Conservation (phyloP, 75 land plant genomes). For the Pinus albicaulis region DNA sequence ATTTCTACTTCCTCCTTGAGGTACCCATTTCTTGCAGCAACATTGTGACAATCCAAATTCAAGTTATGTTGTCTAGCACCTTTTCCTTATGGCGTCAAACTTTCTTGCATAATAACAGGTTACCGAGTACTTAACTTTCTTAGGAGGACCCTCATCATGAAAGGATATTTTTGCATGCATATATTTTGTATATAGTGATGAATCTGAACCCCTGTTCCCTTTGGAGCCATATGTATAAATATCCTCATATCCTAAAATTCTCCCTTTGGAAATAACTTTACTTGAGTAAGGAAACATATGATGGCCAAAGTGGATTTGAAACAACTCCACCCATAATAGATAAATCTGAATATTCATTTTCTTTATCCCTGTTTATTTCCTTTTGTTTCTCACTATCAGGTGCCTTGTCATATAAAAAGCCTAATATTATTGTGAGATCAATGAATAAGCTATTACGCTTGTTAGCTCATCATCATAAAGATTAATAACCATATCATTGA, state of each 20-base stretch:
- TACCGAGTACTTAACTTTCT: conserved; percentile 69
- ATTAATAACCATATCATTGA: conserved; percentile 52
- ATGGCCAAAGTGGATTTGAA: conserved; percentile 22
- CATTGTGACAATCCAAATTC: conserved; percentile 80
- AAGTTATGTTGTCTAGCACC: conserved; percentile 72
- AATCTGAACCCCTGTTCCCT: conserved; percentile 14
- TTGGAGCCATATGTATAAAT: conserved; percentile 2
- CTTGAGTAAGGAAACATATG: conserved; percentile 26
- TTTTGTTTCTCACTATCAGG: conserved; percentile 20
- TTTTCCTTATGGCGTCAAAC: conserved; percentile 74
- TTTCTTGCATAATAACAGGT: conserved; percentile 86
- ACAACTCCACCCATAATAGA: background rate
- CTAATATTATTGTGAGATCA: conserved; percentile 57
- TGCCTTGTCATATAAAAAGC: conserved; percentile 28
- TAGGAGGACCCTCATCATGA: conserved; percentile 48
- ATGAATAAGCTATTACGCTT: conserved; percentile 80
- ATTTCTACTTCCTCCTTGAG: conserved; percentile 96
- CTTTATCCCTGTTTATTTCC: conserved; percentile 17
- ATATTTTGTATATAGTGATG: conserved; percentile 30
- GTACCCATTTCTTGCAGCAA: conserved; percentile 88
- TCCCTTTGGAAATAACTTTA: conserved; percentile 28
- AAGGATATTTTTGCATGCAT: conserved; percentile 62
- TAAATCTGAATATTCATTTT: conserved; percentile 16
- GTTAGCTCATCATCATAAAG: conserved; percentile 94
- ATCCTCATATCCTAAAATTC: conserved; percentile 14